Evolutionary conservation across 768 basidiomycete genomes (phyloP).

Genomic region (Solioccasus polychromus): DNA sequence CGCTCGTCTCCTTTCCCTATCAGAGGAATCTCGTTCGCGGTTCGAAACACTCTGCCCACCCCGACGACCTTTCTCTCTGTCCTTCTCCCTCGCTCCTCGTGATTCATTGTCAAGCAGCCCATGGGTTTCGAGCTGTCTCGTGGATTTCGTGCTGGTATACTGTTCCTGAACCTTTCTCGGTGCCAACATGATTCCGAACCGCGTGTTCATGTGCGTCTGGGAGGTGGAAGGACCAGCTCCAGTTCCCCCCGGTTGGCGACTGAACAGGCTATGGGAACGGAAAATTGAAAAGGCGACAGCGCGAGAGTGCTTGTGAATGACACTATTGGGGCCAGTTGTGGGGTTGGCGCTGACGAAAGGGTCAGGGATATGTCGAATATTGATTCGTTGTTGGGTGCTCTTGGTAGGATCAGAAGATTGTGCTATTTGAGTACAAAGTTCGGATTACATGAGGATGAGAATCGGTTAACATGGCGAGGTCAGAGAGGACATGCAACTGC

Average conservation of each 20-base stretch:
- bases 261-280: conserved; percentile 47
- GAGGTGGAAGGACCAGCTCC: conserved; percentile 8
- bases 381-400: conserved; percentile 66
- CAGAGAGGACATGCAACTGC: conserved; percentile 19
- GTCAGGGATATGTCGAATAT: conserved; percentile 54
- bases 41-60: conserved; percentile 10
- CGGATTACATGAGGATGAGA: neutral
- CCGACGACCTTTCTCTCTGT: conserved; percentile 15
- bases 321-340: conserved; percentile 56
- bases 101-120: conserved; percentile 55
- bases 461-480: neutral
- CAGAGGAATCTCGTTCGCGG: conserved; percentile 20
- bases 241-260: conserved; percentile 10
- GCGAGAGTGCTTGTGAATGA: conserved; percentile 81
- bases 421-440: conserved; percentile 22
- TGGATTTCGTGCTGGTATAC: conserved; percentile 74
- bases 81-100: conserved; percentile 20
- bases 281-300: conserved; percentile 78
- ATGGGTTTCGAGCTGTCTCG: conserved; percentile 62
- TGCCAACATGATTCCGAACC: conserved; percentile 56
- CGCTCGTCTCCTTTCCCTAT: conserved; percentile 22
- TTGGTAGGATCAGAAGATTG: conserved; percentile 48
- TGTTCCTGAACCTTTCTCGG: conserved; percentile 75
- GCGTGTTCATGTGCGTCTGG: conserved; percentile 27
- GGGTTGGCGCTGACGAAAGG: conserved; percentile 41